Evolutionary conservation across 306 rosid species (phyloP), one percentile per base, ranked within the genome.

Genomic region (Dryas octopetala): DNA sequence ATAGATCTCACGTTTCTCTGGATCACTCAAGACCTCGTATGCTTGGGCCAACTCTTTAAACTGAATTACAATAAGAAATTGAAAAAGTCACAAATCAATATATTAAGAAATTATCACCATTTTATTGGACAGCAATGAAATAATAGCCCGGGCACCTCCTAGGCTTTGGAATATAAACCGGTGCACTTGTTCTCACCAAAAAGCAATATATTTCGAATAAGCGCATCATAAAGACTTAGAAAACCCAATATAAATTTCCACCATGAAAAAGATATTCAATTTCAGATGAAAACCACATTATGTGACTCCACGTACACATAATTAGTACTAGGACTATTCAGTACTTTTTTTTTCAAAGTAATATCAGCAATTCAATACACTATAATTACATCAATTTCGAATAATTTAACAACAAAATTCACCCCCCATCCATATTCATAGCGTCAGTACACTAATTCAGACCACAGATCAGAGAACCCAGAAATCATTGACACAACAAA

Each of bases 31-130:
- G 72, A 94, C 97, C 85, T 94, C 97, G 43, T 94, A 94, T 23
- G 98, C 98, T 81, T 91, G 97, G 7, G 96, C 96, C 81, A 94
- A 77, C 90, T 94, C 98, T 65, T 94, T 94, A 75, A 94, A 94
- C 98, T 93, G 79, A 12, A 52, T 19, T 9, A 47, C 7, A n/a
- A 46, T 16, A 26, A 23, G 1, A 23, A 41, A 41, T 50, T 7
- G 9, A 61, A 61, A 61, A 7, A 2, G 66, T 61, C 1, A 61
- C 45, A 44, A n/a, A 16, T 43, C 51, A 2, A 46, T 26, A 66
- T 5, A 46, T 19, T 47, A 46, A 19, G 41, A 45, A 16, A 65
- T 0, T 5, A 66, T 38, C 16, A 45, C n/a, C 4, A 8, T 10
- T 5, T 43, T 15, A 4, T 9, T 41, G 16, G 1, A 4, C 5